These are phyloP conservation scores for Blepharisma japonicum DNA, from an alignment of 73 alveolate species.

Conservation along the genomic window DNA sequence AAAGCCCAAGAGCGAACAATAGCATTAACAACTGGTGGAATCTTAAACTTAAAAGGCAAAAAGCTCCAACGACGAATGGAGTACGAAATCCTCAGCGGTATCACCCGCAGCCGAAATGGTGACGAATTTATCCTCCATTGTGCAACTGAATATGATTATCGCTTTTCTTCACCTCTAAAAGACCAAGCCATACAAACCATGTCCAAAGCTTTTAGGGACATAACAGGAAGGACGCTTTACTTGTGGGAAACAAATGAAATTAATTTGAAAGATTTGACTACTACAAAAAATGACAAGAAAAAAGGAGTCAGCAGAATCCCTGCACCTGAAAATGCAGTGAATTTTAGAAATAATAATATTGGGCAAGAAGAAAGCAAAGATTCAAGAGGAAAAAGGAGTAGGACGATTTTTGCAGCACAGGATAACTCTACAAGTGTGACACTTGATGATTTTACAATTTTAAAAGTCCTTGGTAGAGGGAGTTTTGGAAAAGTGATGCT, in stretches of 20 bases:
- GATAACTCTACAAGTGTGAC: slow-evolving; percentile 39
- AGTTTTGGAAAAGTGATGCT: slow-evolving; percentile 76
- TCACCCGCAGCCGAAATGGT: slow-evolving; percentile 50
- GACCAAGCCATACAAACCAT: slow-evolving; percentile 35
- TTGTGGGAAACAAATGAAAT: slow-evolving; percentile 46
- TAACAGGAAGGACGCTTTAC: slow-evolving; percentile 32
- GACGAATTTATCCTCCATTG: slow-evolving; percentile 64
- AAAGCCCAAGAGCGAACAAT: slow-evolving; percentile 68
- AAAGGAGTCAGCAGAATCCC: slow-evolving; percentile 73
- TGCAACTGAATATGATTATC: slow-evolving; percentile 66
- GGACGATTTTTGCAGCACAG: slow-evolving; percentile 35
- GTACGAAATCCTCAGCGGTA: slow-evolving; percentile 56
- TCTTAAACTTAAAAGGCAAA: slow-evolving; percentile 58
- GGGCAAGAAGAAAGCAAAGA: slow-evolving; percentile 37
- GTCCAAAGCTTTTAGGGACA: slow-evolving; percentile 33
- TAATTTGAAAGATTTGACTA: slow-evolving; percentile 62
- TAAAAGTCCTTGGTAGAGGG: slow-evolving; percentile 77
- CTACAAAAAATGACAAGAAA: slow-evolving; percentile 77
- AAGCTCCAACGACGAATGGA: slow-evolving; percentile 68
- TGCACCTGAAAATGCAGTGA: slow-evolving; percentile 49
- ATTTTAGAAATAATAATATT: slow-evolving; percentile 40
- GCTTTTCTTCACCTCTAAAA: slow-evolving; percentile 54
- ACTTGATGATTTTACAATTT: slow-evolving; percentile 63
- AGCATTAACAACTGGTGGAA: slow-evolving; percentile 59
- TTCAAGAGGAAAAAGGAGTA: slow-evolving; percentile 41